phyloP scores from a whole-genome alignment of 1,284 basidiomycete genomes.

The Malassezia nana region DNA sequence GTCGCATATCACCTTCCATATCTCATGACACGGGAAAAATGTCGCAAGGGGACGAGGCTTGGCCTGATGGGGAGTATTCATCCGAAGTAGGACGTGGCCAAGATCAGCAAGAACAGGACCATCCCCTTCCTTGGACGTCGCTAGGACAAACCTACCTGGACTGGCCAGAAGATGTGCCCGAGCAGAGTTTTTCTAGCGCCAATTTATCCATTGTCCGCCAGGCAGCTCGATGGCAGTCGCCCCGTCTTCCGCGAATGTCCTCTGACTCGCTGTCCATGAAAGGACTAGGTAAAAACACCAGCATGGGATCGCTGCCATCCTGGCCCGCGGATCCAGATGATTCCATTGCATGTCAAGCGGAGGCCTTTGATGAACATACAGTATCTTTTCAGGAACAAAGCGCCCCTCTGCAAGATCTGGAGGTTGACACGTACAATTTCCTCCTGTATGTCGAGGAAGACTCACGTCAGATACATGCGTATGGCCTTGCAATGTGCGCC shows the following conservation, averaged over 20 bases:
- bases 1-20: neutral
- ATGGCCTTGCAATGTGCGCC: neutral
- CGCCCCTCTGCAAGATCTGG: neutral
- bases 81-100: slow-evolving; percentile 8
- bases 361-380: neutral
- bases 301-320: neutral
- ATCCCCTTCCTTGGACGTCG: slow-evolving; percentile 10
- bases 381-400: neutral
- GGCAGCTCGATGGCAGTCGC: slow-evolving; percentile 1
- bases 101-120: neutral
- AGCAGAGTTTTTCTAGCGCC: slow-evolving; percentile 11
- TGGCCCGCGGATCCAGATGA: neutral
- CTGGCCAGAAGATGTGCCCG: neutral
- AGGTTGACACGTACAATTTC: slow-evolving; percentile 12
- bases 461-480: slow-evolving; percentile 8
- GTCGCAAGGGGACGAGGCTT: neutral
- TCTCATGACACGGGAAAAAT: neutral
- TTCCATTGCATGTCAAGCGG: neutral
- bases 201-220: slow-evolving; percentile 6
- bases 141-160: neutral
- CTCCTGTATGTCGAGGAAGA: slow-evolving; percentile 1
- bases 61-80: neutral
- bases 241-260: neutral
- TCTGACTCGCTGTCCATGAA: neutral
- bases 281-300: neutral